Percentiles rank a stretch among this genome's conserved stretches.
phyloP scores from a whole-genome alignment of 2,329 filamentous ascomycete genomes.

The Aspergillus aculeatinus region DNA sequence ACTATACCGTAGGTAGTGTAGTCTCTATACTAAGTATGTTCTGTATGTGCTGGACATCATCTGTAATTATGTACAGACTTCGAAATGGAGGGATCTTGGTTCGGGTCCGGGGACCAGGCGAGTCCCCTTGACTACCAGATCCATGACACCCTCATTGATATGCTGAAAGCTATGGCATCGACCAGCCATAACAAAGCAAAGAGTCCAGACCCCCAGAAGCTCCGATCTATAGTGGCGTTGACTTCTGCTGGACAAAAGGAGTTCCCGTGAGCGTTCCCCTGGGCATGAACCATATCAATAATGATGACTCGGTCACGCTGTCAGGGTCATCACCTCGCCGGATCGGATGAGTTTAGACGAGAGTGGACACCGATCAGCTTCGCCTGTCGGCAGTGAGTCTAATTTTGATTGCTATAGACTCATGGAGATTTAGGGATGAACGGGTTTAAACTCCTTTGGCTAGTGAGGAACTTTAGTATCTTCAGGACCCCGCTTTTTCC shows the following conservation, averaged over 20 bases:
- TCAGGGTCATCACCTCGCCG: background rate
- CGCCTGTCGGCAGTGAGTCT: background rate
- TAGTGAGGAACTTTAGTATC: background rate
- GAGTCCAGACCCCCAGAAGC: background rate
- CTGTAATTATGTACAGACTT: too few relatives aligned
- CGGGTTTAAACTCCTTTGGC: background rate
- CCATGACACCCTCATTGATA: background rate
- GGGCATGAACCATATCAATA: background rate
- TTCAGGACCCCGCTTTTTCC: conserved; percentile 1
- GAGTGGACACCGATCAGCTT: background rate
- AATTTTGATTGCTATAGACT: background rate
- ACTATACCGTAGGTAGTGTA: too few relatives aligned
- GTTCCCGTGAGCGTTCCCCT: background rate
- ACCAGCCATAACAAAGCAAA: background rate
- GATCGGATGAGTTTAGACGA: background rate
- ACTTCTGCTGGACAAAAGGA: background rate
- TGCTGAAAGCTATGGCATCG: background rate
- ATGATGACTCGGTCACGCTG: background rate
- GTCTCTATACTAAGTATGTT: too few relatives aligned
- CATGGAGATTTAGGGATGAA: background rate
- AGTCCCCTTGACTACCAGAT: background rate
- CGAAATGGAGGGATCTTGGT: background rate
- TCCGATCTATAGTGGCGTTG: background rate
- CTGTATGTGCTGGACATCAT: too few relatives aligned
- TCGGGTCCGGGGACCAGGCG: background rate